Conservation (phyloP, 2,329 filamentous ascomycete genomes). For the Pyricularia sp. region DNA sequence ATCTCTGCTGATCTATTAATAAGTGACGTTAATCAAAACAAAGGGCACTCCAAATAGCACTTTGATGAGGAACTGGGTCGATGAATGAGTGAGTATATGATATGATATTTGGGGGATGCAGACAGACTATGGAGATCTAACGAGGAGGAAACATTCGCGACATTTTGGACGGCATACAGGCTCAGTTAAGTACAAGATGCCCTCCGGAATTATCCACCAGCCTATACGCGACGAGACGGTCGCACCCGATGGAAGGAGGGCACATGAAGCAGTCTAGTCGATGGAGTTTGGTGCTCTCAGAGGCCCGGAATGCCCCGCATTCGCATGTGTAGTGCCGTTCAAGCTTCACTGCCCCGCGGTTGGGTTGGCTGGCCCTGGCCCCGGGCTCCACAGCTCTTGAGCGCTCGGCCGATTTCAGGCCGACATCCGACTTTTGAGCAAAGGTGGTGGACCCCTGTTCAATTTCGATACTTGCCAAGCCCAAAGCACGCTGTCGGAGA, state of each 20-base stretch:
- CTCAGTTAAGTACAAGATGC: not conserved
- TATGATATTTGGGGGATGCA: not conserved
- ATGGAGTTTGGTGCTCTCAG: not conserved
- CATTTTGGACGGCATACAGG: not conserved
- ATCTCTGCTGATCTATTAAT: not conserved
- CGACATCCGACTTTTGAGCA: not conserved
- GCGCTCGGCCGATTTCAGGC: not conserved
- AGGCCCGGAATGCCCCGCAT: slow-evolving; percentile 1
- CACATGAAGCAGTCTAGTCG: not conserved
- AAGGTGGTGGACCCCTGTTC: not conserved
- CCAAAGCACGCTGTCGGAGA: not conserved
- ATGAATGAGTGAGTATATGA: not conserved
- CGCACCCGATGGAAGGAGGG: not conserved
- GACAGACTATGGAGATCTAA: not conserved
- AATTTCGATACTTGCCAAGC: not conserved
- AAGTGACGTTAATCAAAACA: not conserved
- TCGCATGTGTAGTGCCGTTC: not conserved
- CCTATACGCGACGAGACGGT: not conserved
- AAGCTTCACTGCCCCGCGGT: not conserved
- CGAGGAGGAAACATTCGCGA: not conserved
- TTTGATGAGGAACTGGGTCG: not conserved
- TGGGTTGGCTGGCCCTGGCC: not conserved
- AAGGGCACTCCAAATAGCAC: not conserved
- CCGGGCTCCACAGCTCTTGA: not conserved
- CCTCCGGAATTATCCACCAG: not conserved